Conservation (phyloP, 495 filamentous ascomycete species). For the Penicillium odoratum region DNA sequence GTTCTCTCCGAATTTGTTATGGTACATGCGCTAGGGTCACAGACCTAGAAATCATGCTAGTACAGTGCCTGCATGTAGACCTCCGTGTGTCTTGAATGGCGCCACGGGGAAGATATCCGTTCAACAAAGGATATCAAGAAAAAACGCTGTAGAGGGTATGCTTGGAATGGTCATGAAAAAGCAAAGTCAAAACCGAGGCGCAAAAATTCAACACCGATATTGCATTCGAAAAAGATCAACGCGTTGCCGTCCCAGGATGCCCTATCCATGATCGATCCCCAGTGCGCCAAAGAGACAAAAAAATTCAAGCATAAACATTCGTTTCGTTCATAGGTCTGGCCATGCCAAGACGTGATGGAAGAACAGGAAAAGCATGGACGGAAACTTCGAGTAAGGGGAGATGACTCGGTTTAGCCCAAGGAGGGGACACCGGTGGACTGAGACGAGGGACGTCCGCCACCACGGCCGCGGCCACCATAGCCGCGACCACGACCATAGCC, state of each 20-base stretch:
- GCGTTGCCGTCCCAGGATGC: constrained; percentile 30
- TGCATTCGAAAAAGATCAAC: constrained; percentile 18
- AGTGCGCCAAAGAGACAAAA: constrained; percentile 34
- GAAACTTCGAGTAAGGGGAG: constrained; percentile 7
- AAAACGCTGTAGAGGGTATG: constrained; percentile 30
- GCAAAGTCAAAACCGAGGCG: background rate
- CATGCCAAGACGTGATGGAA: constrained; percentile 14
- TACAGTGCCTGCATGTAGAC: constrained; percentile 2
- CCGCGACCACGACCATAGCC: constrained; percentile 60
- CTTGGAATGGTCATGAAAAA: constrained; percentile 12
- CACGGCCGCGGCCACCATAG: constrained; percentile 29
- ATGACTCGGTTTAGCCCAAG: constrained; percentile 28
- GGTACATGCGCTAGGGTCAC: constrained; percentile 15
- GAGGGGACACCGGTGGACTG: constrained; percentile 47
- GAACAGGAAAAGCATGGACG: constrained; percentile 19
- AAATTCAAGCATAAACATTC: constrained; percentile 32
- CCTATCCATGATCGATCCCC: constrained; percentile 24
- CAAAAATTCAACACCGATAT: constrained; percentile 18
- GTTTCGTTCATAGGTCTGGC: constrained; percentile 26
- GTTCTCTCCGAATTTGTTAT: constrained; percentile 14
- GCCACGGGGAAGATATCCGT: constrained; percentile 15
- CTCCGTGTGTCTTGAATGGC: constrained; percentile 9
- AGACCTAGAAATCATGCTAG: background rate
- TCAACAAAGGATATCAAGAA: constrained; percentile 21
- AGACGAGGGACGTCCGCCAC: constrained; percentile 37